phyloP scores from a whole-genome alignment of 257 asterid species.

The Forsythia suspensa region DNA sequence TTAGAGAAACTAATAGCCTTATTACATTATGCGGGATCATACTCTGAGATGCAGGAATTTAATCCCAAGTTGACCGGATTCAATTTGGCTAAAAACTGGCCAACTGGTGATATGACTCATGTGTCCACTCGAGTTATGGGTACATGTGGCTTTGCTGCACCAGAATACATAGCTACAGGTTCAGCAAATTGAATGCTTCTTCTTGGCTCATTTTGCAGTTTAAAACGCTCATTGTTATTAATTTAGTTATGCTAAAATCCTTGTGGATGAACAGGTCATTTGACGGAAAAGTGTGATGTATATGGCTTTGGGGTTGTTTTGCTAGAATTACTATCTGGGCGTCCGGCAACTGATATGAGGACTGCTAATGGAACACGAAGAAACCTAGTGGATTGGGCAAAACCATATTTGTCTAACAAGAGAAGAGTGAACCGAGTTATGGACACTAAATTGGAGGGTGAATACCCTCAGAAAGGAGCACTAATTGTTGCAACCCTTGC shows the following conservation, averaged over 20 bases:
- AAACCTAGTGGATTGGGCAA: not conserved
- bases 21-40: not conserved
- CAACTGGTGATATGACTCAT: constrained; percentile 8
- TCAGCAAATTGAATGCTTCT: no score
- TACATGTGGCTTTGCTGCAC: constrained; percentile 14
- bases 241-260: not conserved
- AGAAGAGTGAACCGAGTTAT: not conserved
- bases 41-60: constrained; percentile 5
- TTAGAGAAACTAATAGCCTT: not conserved
- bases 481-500: constrained; percentile 20
- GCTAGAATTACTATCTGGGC: constrained; percentile 33
- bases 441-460: constrained; percentile 9
- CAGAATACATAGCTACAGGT: constrained; percentile 10
- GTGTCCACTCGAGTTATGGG: constrained; percentile 12
- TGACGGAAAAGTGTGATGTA: not conserved
- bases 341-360: constrained; percentile 14
- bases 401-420: not conserved
- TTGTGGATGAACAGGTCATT: not conserved
- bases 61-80: constrained; percentile 19
- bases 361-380: not conserved
- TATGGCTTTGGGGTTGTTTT: constrained; percentile 31
- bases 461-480: constrained; percentile 39
- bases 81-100: not conserved
- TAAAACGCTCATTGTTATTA: not conserved
- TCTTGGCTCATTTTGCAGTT: not conserved